Percentiles rank a stretch among this genome's conserved stretches.
phyloP scores from a whole-genome alignment of 1,139 yeast genomes.

The Saccharomyces hybrid region DNA sequence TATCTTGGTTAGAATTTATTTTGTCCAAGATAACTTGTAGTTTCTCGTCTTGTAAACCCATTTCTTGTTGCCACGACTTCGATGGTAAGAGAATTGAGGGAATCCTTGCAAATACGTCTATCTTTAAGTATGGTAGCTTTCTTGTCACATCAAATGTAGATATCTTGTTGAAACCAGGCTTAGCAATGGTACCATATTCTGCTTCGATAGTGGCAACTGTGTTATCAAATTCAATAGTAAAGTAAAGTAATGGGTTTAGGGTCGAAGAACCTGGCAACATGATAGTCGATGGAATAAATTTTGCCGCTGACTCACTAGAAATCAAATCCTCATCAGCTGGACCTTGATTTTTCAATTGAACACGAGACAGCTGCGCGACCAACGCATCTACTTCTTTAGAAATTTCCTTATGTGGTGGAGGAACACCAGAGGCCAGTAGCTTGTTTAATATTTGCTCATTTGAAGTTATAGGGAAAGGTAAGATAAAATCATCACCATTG shows the following conservation, averaged over 20 bases:
- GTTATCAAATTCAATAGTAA: slow-evolving; percentile 71
- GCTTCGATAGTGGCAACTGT: slow-evolving; percentile 82
- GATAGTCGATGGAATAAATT: slow-evolving; percentile 57
- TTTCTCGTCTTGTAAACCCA: slow-evolving; percentile 23
- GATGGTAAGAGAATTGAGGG: slow-evolving; percentile 57
- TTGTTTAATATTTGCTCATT: slow-evolving; percentile 22
- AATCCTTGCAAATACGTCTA: slow-evolving; percentile 69
- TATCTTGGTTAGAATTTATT: slow-evolving; percentile 36
- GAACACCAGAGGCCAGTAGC: slow-evolving; percentile 24
- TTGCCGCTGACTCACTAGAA: slow-evolving; percentile 29
- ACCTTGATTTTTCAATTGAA: slow-evolving; percentile 21
- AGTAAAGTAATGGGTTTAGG: slow-evolving; percentile 53
- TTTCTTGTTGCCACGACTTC: slow-evolving; percentile 34
- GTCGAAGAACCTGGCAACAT: slow-evolving; percentile 44
- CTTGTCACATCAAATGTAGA: too few species aligned
- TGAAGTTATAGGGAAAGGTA: slow-evolving; percentile 25
- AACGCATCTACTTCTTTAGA: slow-evolving; percentile 20
- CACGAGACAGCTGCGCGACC: slow-evolving; percentile 22
- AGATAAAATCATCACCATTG: slow-evolving; percentile 22
- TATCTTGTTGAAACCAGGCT: slow-evolving; percentile 9
- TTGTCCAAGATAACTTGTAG: slow-evolving; percentile 32
- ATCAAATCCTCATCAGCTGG: slow-evolving; percentile 25
- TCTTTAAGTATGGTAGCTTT: slow-evolving; percentile 36
- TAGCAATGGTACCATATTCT: slow-evolving; percentile 55
- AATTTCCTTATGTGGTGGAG: slow-evolving; percentile 13